Conservation (phyloP, 1,139 yeast genomes). For the Lodderomyces orthopsilosis region DNA sequence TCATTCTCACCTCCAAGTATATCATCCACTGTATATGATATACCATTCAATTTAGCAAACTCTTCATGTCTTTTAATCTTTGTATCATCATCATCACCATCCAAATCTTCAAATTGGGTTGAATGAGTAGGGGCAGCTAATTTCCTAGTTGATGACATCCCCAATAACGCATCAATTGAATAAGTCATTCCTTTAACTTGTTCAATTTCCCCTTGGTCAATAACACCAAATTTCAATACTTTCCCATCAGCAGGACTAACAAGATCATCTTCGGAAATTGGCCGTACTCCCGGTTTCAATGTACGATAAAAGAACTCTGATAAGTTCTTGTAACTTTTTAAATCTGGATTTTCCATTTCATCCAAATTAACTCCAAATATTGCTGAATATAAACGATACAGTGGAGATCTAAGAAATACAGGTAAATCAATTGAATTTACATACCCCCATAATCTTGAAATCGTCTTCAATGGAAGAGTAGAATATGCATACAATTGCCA, state of each 20-base stretch:
- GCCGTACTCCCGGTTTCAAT: slow-evolving; percentile 76
- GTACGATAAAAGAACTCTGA: slow-evolving; percentile 90
- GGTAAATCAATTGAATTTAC: slow-evolving; percentile 84
- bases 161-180: slow-evolving; percentile 84
- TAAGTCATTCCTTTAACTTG: slow-evolving; percentile 97
- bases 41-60: slow-evolving; percentile 77
- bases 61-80: slow-evolving; percentile 59
- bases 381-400: slow-evolving; percentile 73
- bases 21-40: slow-evolving; percentile 69
- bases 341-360: slow-evolving; percentile 84
- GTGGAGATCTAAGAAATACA: slow-evolving; percentile 81
- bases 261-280: slow-evolving; percentile 64
- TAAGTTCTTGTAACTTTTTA: slow-evolving; percentile 69
- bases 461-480: slow-evolving; percentile 85
- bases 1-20: slow-evolving; percentile 49
- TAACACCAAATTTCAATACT: slow-evolving; percentile 80
- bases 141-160: slow-evolving; percentile 44
- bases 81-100: slow-evolving; percentile 41
- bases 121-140: slow-evolving; percentile 63
- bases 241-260: slow-evolving; percentile 96
- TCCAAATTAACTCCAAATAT: slow-evolving; percentile 85
- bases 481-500: slow-evolving; percentile 90
- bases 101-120: slow-evolving; percentile 41
- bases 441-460: slow-evolving; percentile 93
- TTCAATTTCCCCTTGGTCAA: slow-evolving; percentile 83